phyloP scores from a whole-genome alignment of 805 yeast species.

The Ogataea methylovora region DNA sequence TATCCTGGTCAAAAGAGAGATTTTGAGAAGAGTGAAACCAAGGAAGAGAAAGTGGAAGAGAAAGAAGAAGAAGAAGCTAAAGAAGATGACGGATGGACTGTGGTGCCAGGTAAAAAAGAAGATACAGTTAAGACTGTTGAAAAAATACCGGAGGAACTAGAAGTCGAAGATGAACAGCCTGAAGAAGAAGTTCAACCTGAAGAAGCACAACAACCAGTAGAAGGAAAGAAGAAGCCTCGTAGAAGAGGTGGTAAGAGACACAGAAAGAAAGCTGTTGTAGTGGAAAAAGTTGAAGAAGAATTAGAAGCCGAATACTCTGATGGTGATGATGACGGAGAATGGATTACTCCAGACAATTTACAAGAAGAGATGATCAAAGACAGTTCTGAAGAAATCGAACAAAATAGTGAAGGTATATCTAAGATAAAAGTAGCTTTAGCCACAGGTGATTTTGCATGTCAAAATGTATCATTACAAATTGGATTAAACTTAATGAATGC shows the following conservation, averaged over 20 bases:
- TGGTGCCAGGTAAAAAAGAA: neutral
- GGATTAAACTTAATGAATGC: constrained; percentile 83
- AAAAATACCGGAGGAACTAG: constrained; percentile 20
- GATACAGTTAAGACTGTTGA: constrained; percentile 39
- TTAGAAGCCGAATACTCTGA: constrained; percentile 43
- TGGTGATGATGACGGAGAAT: constrained; percentile 76
- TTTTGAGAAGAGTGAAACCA: constrained; percentile 9
- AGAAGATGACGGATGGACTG: constrained; percentile 7
- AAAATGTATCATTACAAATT: constrained; percentile 87
- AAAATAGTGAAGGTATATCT: constrained; percentile 19
- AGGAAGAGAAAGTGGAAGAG: constrained; percentile 4
- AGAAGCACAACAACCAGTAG: constrained; percentile 4
- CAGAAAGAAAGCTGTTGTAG: constrained; percentile 39
- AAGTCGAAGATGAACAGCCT: constrained; percentile 12
- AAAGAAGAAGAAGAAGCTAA: constrained; percentile 1
- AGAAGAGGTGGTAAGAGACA: constrained; percentile 64
- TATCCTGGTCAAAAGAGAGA: constrained; percentile 57
- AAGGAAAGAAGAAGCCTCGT: constrained; percentile 32
- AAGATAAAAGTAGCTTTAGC: constrained; percentile 75
- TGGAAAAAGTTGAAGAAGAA: constrained; percentile 9
- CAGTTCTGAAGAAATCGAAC: constrained; percentile 49
- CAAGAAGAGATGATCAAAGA: constrained; percentile 64
- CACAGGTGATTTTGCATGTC: constrained; percentile 96
- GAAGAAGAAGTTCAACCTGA: constrained; percentile 4
- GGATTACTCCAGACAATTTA: constrained; percentile 90